phyloP scores from a whole-genome alignment of 768 basidiomycete genomes.

The Rhodotorula babjevae region DNA sequence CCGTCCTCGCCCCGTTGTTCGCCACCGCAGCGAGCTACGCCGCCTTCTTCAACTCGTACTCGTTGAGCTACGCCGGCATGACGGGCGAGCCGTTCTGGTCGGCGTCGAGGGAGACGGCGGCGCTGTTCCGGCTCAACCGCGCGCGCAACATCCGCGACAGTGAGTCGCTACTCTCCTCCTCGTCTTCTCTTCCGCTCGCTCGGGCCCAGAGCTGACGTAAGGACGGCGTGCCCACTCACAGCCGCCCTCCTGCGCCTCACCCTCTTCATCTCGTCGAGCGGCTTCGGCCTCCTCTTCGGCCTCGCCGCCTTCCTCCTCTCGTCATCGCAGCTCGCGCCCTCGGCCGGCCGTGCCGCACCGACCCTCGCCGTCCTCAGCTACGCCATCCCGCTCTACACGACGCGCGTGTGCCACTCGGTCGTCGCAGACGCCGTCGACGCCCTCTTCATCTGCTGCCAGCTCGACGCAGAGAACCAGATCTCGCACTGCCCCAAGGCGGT shows the following conservation, averaged over 20 bases:
- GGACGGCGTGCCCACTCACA: constrained; percentile 42
- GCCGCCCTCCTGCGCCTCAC: constrained; percentile 69
- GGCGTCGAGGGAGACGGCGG: constrained; percentile 57
- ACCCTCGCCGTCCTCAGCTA: constrained; percentile 62
- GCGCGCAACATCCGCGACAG: constrained; percentile 44
- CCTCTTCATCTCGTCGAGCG: constrained; percentile 61
- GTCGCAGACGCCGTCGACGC: constrained; percentile 33
- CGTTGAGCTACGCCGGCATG: constrained; percentile 67
- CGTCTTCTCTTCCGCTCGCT: neutral
- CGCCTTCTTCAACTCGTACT: constrained; percentile 61
- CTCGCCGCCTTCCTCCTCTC: constrained; percentile 80
- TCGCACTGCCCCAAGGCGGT: constrained; percentile 31
- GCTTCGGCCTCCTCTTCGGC: constrained; percentile 74
- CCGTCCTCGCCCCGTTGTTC: constrained; percentile 46
- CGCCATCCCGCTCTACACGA: constrained; percentile 32
- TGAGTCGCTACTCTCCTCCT: neutral
- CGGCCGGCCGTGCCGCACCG: constrained; percentile 58
- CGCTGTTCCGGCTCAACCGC: constrained; percentile 59
- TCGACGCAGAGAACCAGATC: constrained; percentile 28
- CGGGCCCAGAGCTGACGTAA: neutral
- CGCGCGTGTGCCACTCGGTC: constrained; percentile 19
- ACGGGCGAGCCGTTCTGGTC: constrained; percentile 68
- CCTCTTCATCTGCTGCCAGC: constrained; percentile 11
- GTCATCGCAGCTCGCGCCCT: constrained; percentile 53
- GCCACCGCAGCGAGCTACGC: constrained; percentile 47